Evolutionary conservation across 2,329 filamentous ascomycete genomes (phyloP).

Genomic region (Botrytis pseudocinerea): DNA sequence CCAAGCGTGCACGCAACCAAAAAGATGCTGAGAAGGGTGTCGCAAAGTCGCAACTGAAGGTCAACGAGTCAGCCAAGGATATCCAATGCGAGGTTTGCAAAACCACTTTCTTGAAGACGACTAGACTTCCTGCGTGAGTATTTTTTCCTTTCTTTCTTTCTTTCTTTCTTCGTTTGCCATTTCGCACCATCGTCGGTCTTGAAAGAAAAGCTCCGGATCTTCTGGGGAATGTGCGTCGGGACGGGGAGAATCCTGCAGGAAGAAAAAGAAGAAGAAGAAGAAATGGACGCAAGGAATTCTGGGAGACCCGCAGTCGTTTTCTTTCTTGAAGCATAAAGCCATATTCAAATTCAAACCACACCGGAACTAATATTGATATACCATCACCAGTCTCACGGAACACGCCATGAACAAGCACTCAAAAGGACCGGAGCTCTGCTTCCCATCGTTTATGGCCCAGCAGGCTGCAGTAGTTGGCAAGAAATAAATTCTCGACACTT

Average conservation of each 20-base stretch:
- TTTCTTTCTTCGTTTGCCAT: not conserved
- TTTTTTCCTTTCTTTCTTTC: too few relatives aligned
- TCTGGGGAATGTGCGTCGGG: not conserved
- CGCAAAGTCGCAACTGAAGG: slow-evolving; percentile 69
- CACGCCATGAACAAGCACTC: slow-evolving; percentile 77
- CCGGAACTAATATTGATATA: not conserved
- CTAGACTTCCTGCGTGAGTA: slow-evolving; percentile 67
- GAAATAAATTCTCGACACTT: slow-evolving; percentile 19
- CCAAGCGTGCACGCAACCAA: slow-evolving; percentile 71
- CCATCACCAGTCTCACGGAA: slow-evolving; percentile 56
- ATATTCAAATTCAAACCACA: not conserved
- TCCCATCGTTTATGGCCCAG: slow-evolving; percentile 47
- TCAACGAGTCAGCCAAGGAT: slow-evolving; percentile 70
- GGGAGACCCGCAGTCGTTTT: not conserved
- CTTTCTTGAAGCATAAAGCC: not conserved
- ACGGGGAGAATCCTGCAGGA: not conserved
- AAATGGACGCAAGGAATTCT: not conserved
- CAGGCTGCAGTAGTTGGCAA: slow-evolving; percentile 15
- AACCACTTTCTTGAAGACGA: slow-evolving; percentile 76
- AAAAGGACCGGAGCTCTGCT: slow-evolving; percentile 71
- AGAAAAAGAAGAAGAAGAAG: not conserved
- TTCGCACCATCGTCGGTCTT: not conserved
- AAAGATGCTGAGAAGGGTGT: slow-evolving; percentile 55
- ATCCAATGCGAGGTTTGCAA: slow-evolving; percentile 79
- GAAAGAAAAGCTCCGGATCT: not conserved